Percentiles rank a stretch among this genome's conserved stretches.
Conservation (phyloP, 108 stramenopile genomes). For the Fragilariopsis cylindrus region DNA sequence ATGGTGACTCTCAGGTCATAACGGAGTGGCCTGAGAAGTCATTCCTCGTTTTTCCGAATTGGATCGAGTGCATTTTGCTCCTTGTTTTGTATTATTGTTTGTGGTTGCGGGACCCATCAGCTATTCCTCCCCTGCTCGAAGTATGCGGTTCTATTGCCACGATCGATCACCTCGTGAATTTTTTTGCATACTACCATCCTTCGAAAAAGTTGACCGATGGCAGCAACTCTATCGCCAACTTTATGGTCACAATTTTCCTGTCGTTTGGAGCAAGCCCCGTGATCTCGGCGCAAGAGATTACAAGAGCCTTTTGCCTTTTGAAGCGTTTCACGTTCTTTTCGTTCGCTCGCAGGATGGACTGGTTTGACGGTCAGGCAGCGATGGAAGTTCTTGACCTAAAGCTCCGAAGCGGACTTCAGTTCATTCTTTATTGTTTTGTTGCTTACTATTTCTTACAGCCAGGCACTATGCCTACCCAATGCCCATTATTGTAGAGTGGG, state of each 20-base stretch:
- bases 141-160: not conserved
- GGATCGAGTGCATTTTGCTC: conserved; percentile 24
- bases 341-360: not conserved
- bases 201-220: not conserved
- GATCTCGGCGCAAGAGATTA: conserved; percentile 1
- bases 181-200: not conserved
- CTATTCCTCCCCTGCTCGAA: not conserved
- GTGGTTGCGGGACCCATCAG: not conserved
- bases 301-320: not conserved
- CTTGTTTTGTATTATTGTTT: conserved; percentile 5
- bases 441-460: too few relatives aligned
- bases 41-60: conserved; percentile 41
- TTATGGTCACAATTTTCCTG: not conserved
- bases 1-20: conserved; percentile 43
- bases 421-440: too few relatives aligned
- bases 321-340: not conserved
- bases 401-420: too few relatives aligned
- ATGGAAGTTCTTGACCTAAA: too few relatives aligned
- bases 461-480: too few relatives aligned
- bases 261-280: not conserved
- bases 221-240: not conserved
- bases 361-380: not conserved
- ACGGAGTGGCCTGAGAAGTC: conserved; percentile 34
- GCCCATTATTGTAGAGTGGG: too few relatives aligned
- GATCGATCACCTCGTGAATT: not conserved